Percentiles rank a stretch among this genome's conserved stretches.
Evolutionary conservation across 106 monocot genomes (phyloP).

Genomic region (Dioscorea alata): DNA sequence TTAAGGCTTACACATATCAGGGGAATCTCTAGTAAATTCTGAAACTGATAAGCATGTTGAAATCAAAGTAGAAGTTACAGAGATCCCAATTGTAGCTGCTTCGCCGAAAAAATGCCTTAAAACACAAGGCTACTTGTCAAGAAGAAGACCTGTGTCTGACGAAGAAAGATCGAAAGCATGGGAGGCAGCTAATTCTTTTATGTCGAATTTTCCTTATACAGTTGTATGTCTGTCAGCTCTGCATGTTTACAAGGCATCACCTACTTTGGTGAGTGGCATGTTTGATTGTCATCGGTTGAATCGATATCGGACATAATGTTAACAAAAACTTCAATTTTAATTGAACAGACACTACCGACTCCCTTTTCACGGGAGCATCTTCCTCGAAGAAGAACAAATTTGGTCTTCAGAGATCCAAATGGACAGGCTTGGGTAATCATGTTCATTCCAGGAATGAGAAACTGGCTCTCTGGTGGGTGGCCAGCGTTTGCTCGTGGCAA

Average conservation of each 20-base stretch:
- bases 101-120: neutral
- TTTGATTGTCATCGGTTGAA: too few relatives aligned
- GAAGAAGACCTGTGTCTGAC: constrained; percentile 15
- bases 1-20: neutral
- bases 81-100: neutral
- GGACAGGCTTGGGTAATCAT: constrained; percentile 20
- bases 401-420: constrained; percentile 20
- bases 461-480: constrained; percentile 32
- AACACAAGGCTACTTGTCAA: constrained; percentile 8
- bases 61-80: neutral
- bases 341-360: constrained; percentile 20
- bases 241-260: constrained; percentile 3
- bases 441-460: constrained; percentile 12
- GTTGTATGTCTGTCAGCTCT: constrained; percentile 9
- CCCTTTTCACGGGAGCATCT: constrained; percentile 24
- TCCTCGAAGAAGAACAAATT: constrained; percentile 11
- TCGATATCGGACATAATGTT: too few relatives aligned
- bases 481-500: constrained; percentile 22
- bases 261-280: constrained; percentile 14
- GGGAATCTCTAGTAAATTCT: neutral
- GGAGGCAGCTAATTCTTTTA: constrained; percentile 17
- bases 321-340: neutral
- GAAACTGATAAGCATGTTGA: neutral
- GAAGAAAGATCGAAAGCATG: constrained; percentile 17
- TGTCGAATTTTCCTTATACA: constrained; percentile 16